Percentiles rank a stretch among this genome's conserved stretches.
Evolutionary conservation across 352 stramenopile genomes (phyloP).

Genomic region (Hyphochytrium catenoides): DNA sequence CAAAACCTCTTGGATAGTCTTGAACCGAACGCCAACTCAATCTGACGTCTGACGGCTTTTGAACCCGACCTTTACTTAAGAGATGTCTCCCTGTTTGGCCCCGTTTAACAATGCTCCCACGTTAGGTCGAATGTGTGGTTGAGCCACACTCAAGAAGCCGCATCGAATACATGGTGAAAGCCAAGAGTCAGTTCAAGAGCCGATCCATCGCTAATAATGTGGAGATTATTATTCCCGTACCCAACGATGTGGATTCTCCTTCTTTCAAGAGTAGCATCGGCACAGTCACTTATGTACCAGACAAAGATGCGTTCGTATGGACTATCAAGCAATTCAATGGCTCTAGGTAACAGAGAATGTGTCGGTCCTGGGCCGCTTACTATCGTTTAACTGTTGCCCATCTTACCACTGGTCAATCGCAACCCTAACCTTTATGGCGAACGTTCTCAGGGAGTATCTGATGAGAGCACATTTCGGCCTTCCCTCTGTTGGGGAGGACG

Average conservation of each 20-base stretch:
- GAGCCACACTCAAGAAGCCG: constrained; percentile 85
- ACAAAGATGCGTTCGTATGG: constrained; percentile 95
- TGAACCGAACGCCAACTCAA: no score
- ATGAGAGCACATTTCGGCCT: constrained; percentile 98
- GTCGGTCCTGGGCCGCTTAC: no score
- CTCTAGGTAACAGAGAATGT: no score
- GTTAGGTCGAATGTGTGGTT: constrained; percentile 90
- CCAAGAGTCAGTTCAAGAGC: constrained; percentile 96
- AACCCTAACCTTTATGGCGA: no score
- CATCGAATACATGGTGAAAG: constrained; percentile 97
- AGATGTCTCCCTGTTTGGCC: no score
- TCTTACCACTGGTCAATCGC: no score
- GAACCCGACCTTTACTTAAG: no score
- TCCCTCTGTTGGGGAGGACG: constrained; percentile 29
- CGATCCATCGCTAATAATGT: constrained; percentile 97
- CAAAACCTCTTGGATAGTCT: no score
- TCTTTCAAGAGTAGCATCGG: constrained; percentile 96
- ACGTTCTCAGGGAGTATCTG: constrained; percentile 95
- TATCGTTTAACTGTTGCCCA: no score
- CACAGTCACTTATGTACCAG: constrained; percentile 92
- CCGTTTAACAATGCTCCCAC: no score
- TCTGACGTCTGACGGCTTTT: no score
- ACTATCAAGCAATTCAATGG: constrained; percentile 99
- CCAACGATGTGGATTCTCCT: constrained; percentile 91
- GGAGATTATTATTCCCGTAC: constrained; percentile 98